These are phyloP conservation scores for Asterella californica DNA, from an alignment of 225 moss, liverwort and hornwort species.

Conservation along the genomic window DNA sequence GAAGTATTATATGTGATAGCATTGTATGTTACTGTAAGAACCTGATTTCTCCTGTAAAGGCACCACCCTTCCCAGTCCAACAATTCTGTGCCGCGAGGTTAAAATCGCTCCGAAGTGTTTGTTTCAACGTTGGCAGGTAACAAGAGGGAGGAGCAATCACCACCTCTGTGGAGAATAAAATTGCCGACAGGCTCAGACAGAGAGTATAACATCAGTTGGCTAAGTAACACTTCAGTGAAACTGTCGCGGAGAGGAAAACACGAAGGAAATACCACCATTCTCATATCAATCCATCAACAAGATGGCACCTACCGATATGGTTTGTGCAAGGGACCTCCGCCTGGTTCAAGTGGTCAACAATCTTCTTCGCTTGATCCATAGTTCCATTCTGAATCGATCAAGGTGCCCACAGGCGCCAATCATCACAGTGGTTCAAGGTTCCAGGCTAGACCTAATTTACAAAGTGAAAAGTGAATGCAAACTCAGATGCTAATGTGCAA, in stretches of 20 bases:
- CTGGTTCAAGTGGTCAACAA: constrained; percentile 63
- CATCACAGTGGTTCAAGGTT: not conserved
- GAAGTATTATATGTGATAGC: not conserved
- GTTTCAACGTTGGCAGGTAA: constrained; percentile 66
- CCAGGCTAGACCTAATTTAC: not conserved
- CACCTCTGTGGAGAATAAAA: constrained; percentile 51
- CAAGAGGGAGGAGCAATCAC: constrained; percentile 77
- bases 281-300: not conserved
- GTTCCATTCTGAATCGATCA: constrained; percentile 67
- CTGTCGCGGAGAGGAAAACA: no score
- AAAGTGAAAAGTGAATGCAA: not conserved
- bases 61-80: constrained; percentile 80
- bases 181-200: not conserved
- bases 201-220: not conserved
- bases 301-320: constrained; percentile 64
- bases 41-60: constrained; percentile 98
- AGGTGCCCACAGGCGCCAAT: not conserved
- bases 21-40: constrained; percentile 10
- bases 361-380: constrained; percentile 62
- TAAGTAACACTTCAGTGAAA: not conserved
- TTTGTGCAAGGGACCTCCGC: constrained; percentile 92
- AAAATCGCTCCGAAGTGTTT: constrained; percentile 71
- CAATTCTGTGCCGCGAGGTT: constrained; percentile 88
- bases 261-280: not conserved
- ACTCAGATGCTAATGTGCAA: no score